Conservation (phyloP, 192 early-diverging fungal species). For the Gorgonomyces haynaldii region DNA sequence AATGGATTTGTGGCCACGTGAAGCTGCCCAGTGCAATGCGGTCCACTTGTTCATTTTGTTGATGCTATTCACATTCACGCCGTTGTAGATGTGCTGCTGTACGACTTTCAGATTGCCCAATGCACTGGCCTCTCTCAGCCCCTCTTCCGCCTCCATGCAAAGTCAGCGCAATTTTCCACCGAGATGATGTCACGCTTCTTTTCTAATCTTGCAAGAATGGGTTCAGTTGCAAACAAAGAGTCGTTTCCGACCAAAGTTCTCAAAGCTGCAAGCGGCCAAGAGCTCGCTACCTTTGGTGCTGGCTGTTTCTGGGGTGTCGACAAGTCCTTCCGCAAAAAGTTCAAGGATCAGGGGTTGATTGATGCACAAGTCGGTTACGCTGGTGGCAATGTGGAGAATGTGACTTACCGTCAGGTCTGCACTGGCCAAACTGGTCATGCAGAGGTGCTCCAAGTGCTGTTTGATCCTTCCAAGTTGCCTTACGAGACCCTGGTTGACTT, state of each 20-base stretch:
- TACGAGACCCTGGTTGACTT: conserved; percentile 68
- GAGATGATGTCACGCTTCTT: too few species aligned
- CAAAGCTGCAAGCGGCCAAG: too few species aligned
- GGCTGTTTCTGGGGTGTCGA: conserved; percentile 82
- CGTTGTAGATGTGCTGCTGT: conserved; percentile 45
- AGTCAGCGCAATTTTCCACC: too few species aligned
- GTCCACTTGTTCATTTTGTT: conserved; percentile 80
- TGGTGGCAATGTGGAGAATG: conserved; percentile 22
- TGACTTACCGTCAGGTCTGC: conserved; percentile 44
- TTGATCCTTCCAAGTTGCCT: conserved; percentile 54
- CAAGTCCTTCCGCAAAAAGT: conserved; percentile 26
- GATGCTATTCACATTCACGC: conserved; percentile 54
- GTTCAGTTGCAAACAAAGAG: too few species aligned
- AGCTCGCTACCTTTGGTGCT: conserved; percentile 72
- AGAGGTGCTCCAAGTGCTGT: conserved; percentile 70
- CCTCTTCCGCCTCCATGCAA: too few species aligned
- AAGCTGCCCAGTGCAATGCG: conserved; percentile 81
- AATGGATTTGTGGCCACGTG: conserved; percentile 63
- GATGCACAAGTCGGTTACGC: conserved; percentile 57
- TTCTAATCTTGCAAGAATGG: too few species aligned
- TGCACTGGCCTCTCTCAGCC: conserved; percentile 37
- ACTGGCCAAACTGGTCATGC: conserved; percentile 67
- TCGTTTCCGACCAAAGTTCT: too few species aligned
- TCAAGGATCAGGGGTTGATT: conserved; percentile 25
- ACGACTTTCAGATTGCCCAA: conserved; percentile 63